Evolutionary conservation across 257 asterid genomes (phyloP), one percentile per base, ranked within the genome.

Genomic region (Datura wrightii): DNA sequence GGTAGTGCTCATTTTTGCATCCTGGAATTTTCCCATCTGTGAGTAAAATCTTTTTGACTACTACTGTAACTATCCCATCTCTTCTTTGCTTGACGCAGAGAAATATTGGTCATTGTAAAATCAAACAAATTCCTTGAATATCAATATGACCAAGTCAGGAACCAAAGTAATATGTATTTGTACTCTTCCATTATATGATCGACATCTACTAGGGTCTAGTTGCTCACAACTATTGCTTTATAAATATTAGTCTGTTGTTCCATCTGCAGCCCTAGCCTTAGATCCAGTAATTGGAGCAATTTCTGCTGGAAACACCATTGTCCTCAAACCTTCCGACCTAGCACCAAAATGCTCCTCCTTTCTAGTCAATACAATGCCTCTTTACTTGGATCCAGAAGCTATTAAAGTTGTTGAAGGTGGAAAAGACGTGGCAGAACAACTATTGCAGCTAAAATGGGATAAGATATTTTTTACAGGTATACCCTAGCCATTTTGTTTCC

Each of bases 381-480:
- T 55, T 70, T 95, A 95, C 89, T 86, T 95, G 91, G 99, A 95
- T 84, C 55, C 87, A 10, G 87, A 90, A 89, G 98, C 99, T 82
- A 83, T 95, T 84, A 91, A 86, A 89, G 86, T 94, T 79, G 41
- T 94, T 59, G 92, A 92, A 91, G 99, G 98, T 89, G 99, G 99
- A 85, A 55, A 80, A 34, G 88, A 84, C 50, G 90, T 92, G 54
- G 88, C 97, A 72, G 94, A 91, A 83, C 86, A 88, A 84, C 89
- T 95, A 39, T 79, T 95, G 91, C 90, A 89, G 86, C 93, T 87
- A 18, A 93, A 84, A 82, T 95, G 99, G 99, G 99, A 94, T 86
- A 93, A 95, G 89, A 95, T 95, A 89, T 95, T 95, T 91, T 94
- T 95, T 86, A 95, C 99, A 86, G 99, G 99, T 95, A 83, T 82